Base-by-base conservation (phyloP, 2,329 filamentous ascomycete species). In the Bipolaris cookei region DNA sequence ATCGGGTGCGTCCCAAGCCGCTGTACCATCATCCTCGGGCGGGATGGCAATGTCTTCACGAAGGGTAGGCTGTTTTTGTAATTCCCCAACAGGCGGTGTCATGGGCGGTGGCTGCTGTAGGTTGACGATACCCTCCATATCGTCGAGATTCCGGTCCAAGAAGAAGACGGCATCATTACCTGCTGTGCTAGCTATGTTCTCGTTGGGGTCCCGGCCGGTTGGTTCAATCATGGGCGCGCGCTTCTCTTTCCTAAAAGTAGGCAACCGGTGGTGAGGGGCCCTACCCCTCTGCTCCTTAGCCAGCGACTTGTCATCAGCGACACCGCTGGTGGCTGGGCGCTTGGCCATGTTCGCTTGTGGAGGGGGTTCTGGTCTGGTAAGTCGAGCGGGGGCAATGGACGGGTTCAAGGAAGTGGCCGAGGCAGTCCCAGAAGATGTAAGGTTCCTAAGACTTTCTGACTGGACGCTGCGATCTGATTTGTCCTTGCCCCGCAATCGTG, bases 81-180 rank as follows among this genome's bases (percentile, higher is more conserved):
- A 70, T 6, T 82, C 79, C 20, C 72, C 74, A 11, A 71, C 71
- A 5, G 91, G 87, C 1, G 91, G 90, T 1, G 90, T 90, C 70
- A 92, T 80, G 0, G 89, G 86, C 16, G 84, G 87, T 61, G 88
- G 86, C 48, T 76, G 86, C 50, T 76, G 73, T 7, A 72, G 68
- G 49, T 88, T 88, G 58, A 98, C 80, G 62, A 98, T 97, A 20
- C 92, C 95, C 68, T 93, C 90, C 91, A 99, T 95, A 67, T 97
- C 87, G 54, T 87, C 87, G 45, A 98, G 84, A 72, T 98, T 90
- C 1, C 91, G 96, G 75, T 98, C 94, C 23, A 98, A 85, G 68
- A 86, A 85, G 77, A 89, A 96, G 43, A 92, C 77, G 11, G 84
- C 85, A 39, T 84, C 84, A 39, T 84, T 83, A 51, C 84, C 82